Evolutionary conservation across 495 filamentous ascomycete species (phyloP), one percentile per base, ranked within the genome.

Genomic region (Cercophora sp.): DNA sequence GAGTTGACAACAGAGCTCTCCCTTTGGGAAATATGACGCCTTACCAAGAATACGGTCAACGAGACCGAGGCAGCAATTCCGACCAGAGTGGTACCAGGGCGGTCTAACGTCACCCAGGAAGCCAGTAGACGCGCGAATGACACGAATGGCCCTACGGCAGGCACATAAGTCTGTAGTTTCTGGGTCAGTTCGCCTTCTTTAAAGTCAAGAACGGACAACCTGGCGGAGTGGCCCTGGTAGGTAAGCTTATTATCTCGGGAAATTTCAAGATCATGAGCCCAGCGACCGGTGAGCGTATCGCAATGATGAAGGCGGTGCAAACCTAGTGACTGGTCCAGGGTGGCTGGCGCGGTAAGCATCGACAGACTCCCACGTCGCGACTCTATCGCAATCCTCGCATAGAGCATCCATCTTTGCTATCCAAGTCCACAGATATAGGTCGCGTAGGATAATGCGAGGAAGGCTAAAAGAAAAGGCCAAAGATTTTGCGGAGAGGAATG

Each of bases 331-430:
- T n/a, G 65, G 45, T 44, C 66, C 74, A 23, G 74, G 70, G 4
- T 66, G 51, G 13, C 57, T 63, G 19, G 69, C 67, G 4, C 71
- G 72, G 52, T 67, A 82, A 16, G 51, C 59, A 4, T 64, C 66
- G 41, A 71, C 63, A 0, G 77, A 76, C 55, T 77, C 68, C 51
- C 70, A 67, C 4, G 78, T 81, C 22, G 79, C 74, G 29, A 58
- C 54, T 35, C 80, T 80, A 63, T 83, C 80, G 49, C 68, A 58
- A 54, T 83, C 80, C 61, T 77, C 58, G 51, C 82, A 83, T 5
- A 35, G 16, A 19, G 35, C 54, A n/a, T 32, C 10, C 29, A 32
- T 32, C 8, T 6, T 32, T 6, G 8, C 29, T 32, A 32, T 32
- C 29, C 6, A 32, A 13, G 29, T 32, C 37, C 18, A 2, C 13